Base-by-base conservation (phyloP, 768 basidiomycete genomes). In the Boletus sensibilis region DNA sequence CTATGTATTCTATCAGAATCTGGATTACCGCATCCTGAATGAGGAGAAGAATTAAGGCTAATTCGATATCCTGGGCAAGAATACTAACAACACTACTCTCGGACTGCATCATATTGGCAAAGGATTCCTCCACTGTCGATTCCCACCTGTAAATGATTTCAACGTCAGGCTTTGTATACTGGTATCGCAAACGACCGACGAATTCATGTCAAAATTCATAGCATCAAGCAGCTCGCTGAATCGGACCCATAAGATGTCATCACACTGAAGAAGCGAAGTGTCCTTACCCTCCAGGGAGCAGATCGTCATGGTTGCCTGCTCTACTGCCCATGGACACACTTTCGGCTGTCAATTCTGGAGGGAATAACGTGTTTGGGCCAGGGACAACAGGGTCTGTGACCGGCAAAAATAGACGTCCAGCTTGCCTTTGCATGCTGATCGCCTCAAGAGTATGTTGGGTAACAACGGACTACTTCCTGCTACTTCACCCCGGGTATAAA, bases 121-220 rank as follows among this genome's bases (percentile, higher is more conserved):
- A 51, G 10, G 33, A 3, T 23, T 33, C 53, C 4, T 39, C 46
- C 20, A 10, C 18, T 16, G 3, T 43, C 2, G 23, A 34, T 25
- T 46, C 10, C 57, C 35, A 37, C 39, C 64, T 63, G 37, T 54
- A 35, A 12, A 29, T 34, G 5, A 21, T 13, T 13, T 21, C 2
- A 10, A 2, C 5, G 16, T 50, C 37, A 39, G 18, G 25, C 5
- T 23, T 25, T 29, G 41, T 3, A 10, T 10, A 1, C 18, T 12
- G 10, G 2, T 39, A 50, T 38, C 3, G 10, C 8, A 21, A 25
- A 18, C 1, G 11, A 57, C 58, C 42, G 2, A 64, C 64, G 33
- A 38, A 29, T 40, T 52, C 25, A 29, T 21, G n/a, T 59, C 47
- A 12, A 46, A 16, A 4, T 20, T 16, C 14, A 43, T 40, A 18